Evolutionary conservation across 176 grass and related monocot genomes (phyloP).

Genomic region (Ampelocalamus luodianensis): DNA sequence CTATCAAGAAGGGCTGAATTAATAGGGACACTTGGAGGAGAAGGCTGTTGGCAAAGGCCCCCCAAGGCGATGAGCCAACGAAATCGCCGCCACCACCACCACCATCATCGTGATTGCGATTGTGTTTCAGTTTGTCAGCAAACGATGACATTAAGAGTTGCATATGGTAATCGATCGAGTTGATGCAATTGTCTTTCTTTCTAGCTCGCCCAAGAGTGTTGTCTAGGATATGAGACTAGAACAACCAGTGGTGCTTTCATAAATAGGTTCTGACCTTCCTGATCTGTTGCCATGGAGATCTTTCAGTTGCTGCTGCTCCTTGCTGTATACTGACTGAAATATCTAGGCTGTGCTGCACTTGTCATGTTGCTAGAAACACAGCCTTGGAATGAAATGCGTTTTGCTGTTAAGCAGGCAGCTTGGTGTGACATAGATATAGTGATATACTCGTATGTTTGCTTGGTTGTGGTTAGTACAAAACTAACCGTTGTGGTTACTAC

Average conservation of each 20-base stretch:
- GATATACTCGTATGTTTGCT: background rate
- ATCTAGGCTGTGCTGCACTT: background rate
- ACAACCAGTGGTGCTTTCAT: background rate
- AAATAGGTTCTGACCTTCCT: background rate
- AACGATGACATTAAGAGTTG: background rate
- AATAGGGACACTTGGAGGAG: constrained; percentile 49
- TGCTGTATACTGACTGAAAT: no score
- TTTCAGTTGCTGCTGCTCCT: background rate
- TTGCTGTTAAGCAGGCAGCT: background rate
- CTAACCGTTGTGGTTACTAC: background rate
- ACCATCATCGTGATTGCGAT: background rate
- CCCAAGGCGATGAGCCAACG: background rate
- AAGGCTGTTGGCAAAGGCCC: background rate
- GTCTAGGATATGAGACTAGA: background rate
- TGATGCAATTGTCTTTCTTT: background rate
- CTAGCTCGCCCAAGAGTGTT: background rate
- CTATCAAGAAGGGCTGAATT: constrained; percentile 49
- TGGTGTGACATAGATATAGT: no score
- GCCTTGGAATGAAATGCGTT: background rate
- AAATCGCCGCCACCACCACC: background rate
- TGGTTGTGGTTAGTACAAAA: background rate
- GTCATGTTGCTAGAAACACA: background rate
- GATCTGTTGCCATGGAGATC: background rate
- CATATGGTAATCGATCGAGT: background rate
- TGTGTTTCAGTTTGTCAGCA: background rate